A percentile compares a stretch with the other conserved stretches of the same genome.
phyloP scores from a whole-genome alignment of 805 yeast genomes.

The Nakazawaea wyomingensis region DNA sequence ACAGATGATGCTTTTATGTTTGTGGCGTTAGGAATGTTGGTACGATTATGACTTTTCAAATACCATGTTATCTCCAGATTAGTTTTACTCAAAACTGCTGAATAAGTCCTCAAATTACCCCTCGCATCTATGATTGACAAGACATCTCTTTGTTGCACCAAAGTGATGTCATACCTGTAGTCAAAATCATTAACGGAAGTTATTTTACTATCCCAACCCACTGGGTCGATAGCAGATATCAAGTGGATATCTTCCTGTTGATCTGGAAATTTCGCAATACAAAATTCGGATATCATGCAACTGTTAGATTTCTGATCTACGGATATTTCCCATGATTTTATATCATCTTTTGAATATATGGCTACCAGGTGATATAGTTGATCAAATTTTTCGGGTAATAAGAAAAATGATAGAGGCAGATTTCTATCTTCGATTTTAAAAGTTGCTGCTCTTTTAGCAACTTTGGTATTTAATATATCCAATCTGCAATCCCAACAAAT shows the following conservation, averaged over 20 bases:
- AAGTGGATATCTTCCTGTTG: slow-evolving; percentile 31
- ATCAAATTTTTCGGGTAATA: slow-evolving; percentile 28
- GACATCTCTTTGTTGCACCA: slow-evolving; percentile 34
- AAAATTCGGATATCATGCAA: slow-evolving; percentile 23
- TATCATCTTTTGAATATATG: slow-evolving; percentile 34
- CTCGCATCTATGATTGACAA: slow-evolving; percentile 51
- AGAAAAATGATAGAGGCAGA: slow-evolving; percentile 24
- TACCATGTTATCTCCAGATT: slow-evolving; percentile 44
- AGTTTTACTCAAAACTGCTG: slow-evolving; percentile 27
- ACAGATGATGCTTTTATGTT: slow-evolving; percentile 70
- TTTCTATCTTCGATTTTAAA: not conserved
- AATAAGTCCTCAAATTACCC: slow-evolving; percentile 47
- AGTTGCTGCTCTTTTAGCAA: slow-evolving; percentile 7
- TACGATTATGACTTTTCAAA: slow-evolving; percentile 41
- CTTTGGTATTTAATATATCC: slow-evolving; percentile 20
- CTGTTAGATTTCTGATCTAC: slow-evolving; percentile 12
- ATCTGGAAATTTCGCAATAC: slow-evolving; percentile 34
- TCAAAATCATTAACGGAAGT: slow-evolving; percentile 12
- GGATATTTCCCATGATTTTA: slow-evolving; percentile 38
- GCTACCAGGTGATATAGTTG: slow-evolving; percentile 42
- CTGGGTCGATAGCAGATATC: slow-evolving; percentile 66
- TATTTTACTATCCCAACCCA: slow-evolving; percentile 36
- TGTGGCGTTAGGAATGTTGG: slow-evolving; percentile 49
- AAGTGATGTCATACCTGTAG: slow-evolving; percentile 14
- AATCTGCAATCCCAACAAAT: slow-evolving; percentile 59